phyloP scores from a whole-genome alignment of 2,329 filamentous ascomycete species.

The Diaporthe vaccinii region DNA sequence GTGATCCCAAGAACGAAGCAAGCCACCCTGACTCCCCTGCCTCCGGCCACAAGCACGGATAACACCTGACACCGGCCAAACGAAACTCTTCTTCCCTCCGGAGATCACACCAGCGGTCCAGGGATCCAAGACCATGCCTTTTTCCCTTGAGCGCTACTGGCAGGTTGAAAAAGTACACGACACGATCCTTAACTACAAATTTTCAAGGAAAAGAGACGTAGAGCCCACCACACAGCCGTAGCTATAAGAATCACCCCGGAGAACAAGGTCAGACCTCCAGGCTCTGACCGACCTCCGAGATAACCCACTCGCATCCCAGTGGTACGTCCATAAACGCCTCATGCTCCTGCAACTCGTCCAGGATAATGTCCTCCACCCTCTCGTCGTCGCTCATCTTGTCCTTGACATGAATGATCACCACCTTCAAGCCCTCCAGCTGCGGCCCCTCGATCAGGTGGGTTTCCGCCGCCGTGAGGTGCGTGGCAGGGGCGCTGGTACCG shows the following conservation, averaged over 20 bases:
- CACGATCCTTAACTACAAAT: not conserved
- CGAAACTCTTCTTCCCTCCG: not conserved
- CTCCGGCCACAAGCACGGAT: not conserved
- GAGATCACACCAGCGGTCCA: not conserved
- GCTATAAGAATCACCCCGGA: not conserved
- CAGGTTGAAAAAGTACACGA: not conserved
- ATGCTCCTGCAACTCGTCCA: slow-evolving; percentile 76
- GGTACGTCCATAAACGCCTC: slow-evolving; percentile 68
- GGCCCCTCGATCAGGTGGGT: slow-evolving; percentile 41
- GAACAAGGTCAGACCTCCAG: slow-evolving; percentile 58
- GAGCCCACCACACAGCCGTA: not conserved
- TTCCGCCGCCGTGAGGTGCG: slow-evolving; percentile 39
- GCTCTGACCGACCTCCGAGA: slow-evolving; percentile 76
- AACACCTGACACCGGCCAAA: not conserved
- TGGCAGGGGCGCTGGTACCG: slow-evolving; percentile 19
- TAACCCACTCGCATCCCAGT: slow-evolving; percentile 84
- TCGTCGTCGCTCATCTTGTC: slow-evolving; percentile 83
- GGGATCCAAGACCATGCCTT: not conserved
- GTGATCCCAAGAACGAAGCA: not conserved
- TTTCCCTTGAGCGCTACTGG: not conserved
- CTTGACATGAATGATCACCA: slow-evolving; percentile 96
- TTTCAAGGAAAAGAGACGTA: not conserved
- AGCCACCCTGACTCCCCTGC: not conserved
- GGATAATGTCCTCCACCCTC: slow-evolving; percentile 73
- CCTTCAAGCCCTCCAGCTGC: slow-evolving; percentile 78